phyloP scores from a whole-genome alignment of 768 basidiomycete genomes.

The Clathrus columnatus region DNA sequence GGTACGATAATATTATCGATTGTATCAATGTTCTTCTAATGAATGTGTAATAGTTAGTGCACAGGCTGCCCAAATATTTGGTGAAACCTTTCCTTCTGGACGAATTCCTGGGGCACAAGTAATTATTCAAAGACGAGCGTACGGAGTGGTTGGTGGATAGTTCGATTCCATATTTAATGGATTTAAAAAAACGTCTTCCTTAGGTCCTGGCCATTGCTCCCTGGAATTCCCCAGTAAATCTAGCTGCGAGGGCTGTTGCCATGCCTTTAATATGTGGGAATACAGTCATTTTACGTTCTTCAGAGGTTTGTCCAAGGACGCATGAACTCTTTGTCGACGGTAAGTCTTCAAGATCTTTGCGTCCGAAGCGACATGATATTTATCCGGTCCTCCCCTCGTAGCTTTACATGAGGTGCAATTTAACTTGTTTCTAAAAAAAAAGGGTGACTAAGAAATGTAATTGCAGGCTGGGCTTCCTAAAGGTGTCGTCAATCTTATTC shows the following conservation, averaged over 20 bases:
- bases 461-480: conserved; percentile 46
- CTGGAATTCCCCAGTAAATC: conserved; percentile 44
- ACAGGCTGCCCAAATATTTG: conserved; percentile 30
- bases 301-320: conserved; percentile 40
- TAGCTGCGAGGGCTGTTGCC: conserved; percentile 37
- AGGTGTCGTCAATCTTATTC: conserved; percentile 50
- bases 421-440: background rate
- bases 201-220: conserved; percentile 44
- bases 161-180: conserved; percentile 8
- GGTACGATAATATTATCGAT: background rate
- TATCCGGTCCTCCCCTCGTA: no score
- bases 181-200: background rate
- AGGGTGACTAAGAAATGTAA: background rate
- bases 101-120: conserved; percentile 36
- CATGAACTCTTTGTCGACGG: conserved; percentile 36
- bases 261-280: conserved; percentile 47
- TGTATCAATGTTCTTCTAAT: background rate
- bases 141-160: conserved; percentile 37
- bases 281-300: conserved; percentile 44
- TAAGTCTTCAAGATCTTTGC: background rate
- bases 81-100: conserved; percentile 35
- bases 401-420: conserved; percentile 33
- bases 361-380: no score
- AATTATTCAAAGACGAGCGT: conserved; percentile 37
- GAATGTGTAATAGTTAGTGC: conserved; percentile 20